Evolutionary conservation across 164 flowering plant species (phyloP), one percentile per base, ranked within the genome.

Genomic region (Litsea cubeba): DNA sequence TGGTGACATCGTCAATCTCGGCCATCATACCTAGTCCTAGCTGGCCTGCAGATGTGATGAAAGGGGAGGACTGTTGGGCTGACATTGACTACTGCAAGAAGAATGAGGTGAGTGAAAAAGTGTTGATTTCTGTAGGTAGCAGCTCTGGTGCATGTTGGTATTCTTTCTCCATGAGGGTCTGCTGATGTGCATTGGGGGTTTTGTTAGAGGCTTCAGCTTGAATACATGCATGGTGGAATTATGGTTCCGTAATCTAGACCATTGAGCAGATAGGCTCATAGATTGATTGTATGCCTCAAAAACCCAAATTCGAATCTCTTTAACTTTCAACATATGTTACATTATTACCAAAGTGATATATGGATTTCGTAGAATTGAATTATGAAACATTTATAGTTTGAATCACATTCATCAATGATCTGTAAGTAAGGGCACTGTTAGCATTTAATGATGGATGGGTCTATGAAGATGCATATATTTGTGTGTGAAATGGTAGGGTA

Each of bases 21-120:
- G 91, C 98, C 24, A 90, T 96, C 68, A 74, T 72, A 0, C 97
- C 94, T 0, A 92, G 87, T 71, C 94, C 89, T 8, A 74, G 75
- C 62, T 91, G 97, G 97, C 95, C 97, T 0, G 83, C 87, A 12
- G 91, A 92, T 76, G 82, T 73, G 1, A 82, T 84, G 35, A 89
- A 84, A 79, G 68, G 66, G 1, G 97, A 96, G 81, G 88, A 92
- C 69, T 89, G 97, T 76, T 96, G 97, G 99, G 70, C 94, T 3
- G 97, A 91, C 78, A 68, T 81, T 7, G 97, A 95, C 11, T 91
- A 85, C 82, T 95, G 98, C 84, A 89, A 85, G 77, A 79, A 83
- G 63, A 85, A 85, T 3, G 88, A 76, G 81, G 97, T 89, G 69
- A 76, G 85, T 77, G 26, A 17, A 35, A 65, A 7, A 28, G 40